Evolutionary conservation across 495 filamentous ascomycete genomes (phyloP).

Genomic region (Umbilicaria muhlenbergii): DNA sequence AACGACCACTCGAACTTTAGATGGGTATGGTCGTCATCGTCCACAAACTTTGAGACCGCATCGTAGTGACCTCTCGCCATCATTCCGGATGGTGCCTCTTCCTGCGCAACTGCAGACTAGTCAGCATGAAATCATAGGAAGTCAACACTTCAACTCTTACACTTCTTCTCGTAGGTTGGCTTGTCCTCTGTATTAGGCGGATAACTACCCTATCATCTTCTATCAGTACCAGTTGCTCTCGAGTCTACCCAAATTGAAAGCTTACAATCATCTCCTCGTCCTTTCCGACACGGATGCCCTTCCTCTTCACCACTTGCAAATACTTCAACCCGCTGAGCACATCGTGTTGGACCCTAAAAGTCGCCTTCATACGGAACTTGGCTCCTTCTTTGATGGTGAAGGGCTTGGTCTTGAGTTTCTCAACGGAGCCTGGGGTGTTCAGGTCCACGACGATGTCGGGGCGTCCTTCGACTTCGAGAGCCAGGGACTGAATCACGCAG

Average conservation of each 20-base stretch:
- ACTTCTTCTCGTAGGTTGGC: conserved; percentile 74
- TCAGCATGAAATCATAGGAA: background rate
- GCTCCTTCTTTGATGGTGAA: conserved; percentile 96
- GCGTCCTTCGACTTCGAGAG: conserved; percentile 66
- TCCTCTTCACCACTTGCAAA: conserved; percentile 79
- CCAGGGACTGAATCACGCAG: conserved; percentile 80
- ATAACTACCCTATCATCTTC: conserved; percentile 51
- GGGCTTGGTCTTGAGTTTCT: conserved; percentile 64
- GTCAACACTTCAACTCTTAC: conserved; percentile 34
- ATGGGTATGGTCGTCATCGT: conserved; percentile 79
- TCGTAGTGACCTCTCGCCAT: conserved; percentile 74
- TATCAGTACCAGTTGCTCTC: background rate
- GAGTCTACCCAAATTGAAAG: conserved; percentile 3
- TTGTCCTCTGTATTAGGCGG: conserved; percentile 76
- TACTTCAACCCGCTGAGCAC: conserved; percentile 91
- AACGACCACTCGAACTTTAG: conserved; percentile 88
- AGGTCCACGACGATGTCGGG: conserved; percentile 77
- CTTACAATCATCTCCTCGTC: conserved; percentile 91
- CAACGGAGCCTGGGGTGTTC: conserved; percentile 39
- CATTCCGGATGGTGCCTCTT: conserved; percentile 84
- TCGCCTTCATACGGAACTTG: conserved; percentile 79
- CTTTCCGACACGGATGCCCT: conserved; percentile 72
- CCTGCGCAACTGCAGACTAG: conserved; percentile 50
- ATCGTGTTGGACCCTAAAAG: conserved; percentile 90
- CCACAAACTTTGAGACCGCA: conserved; percentile 71